A percentile compares a stretch with the other conserved stretches of the same genome.
Evolutionary conservation across 495 filamentous ascomycete species (phyloP).

Genomic region (Neurospora terricola): DNA sequence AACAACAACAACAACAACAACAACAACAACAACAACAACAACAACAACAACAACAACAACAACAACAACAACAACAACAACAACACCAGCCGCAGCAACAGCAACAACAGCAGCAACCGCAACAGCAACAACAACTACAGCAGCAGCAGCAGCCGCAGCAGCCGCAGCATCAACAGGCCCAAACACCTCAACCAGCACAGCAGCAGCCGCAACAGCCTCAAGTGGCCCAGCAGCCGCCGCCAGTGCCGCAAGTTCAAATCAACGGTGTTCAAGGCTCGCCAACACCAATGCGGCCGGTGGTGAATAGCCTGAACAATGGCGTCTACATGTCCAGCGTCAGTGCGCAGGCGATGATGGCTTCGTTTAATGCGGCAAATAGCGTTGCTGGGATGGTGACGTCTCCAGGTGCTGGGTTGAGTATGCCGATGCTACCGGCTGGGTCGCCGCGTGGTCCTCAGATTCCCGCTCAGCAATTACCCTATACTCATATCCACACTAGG

Average conservation of each 20-base stretch:
- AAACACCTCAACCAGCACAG: slow-evolving; percentile 22
- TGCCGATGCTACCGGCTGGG: slow-evolving; percentile 27
- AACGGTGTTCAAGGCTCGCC: slow-evolving; percentile 29
- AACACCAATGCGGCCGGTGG: slow-evolving; percentile 35
- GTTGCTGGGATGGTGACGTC: slow-evolving; percentile 28
- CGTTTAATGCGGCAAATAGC: slow-evolving; percentile 27
- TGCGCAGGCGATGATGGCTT: slow-evolving; percentile 36
- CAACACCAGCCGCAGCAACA: slow-evolving; percentile 5
- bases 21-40: slow-evolving; percentile 28
- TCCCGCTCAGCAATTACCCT: slow-evolving; percentile 15
- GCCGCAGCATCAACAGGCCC: slow-evolving; percentile 25
- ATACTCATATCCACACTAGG: slow-evolving; percentile 11
- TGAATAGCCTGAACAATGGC: slow-evolving; percentile 43
- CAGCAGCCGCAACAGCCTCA: slow-evolving; percentile 33
- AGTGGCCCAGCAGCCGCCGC: slow-evolving; percentile 22
- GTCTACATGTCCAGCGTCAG: slow-evolving; percentile 27
- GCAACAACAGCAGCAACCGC: slow-evolving; percentile 17
- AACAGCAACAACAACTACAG: slow-evolving; percentile 24
- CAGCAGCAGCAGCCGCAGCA: slow-evolving; percentile 21
- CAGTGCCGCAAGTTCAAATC: slow-evolving; percentile 24
- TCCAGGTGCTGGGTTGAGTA: slow-evolving; percentile 25
- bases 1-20: slow-evolving; percentile 14
- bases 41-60: slow-evolving; percentile 24
- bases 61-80: not conserved
- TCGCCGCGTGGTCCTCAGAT: slow-evolving; percentile 27